These are phyloP conservation scores for Williopsis jadinii DNA, from an alignment of 1,139 yeast genomes.

Conservation along the genomic window DNA sequence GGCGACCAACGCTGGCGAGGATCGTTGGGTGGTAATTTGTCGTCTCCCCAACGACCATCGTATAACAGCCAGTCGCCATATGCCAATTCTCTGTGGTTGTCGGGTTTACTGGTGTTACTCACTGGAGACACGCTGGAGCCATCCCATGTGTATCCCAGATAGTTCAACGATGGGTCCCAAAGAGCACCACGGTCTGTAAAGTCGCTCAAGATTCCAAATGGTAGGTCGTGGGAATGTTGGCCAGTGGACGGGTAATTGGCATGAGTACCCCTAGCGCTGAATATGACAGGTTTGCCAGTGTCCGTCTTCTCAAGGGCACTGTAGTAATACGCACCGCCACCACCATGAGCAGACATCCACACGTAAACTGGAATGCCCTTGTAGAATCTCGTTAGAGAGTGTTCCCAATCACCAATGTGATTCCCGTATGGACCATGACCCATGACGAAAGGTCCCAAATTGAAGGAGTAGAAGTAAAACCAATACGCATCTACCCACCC, in stretches of 20 bases:
- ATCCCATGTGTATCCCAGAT: conserved; percentile 72
- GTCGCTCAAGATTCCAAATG: conserved; percentile 76
- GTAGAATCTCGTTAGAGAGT: conserved; percentile 76
- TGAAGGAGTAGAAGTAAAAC: conserved; percentile 94
- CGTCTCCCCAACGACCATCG: conserved; percentile 92
- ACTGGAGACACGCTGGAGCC: conserved; percentile 36
- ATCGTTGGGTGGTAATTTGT: conserved; percentile 56
- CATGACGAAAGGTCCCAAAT: conserved; percentile 95
- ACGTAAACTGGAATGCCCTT: conserved; percentile 78
- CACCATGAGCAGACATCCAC: conserved; percentile 99
- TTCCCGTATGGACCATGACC: conserved; percentile 96
- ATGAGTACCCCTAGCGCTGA: conserved; percentile 93
- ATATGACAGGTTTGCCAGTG: conserved; percentile 59
- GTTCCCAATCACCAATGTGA: conserved; percentile 99
- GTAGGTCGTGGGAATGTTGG: conserved; percentile 91
- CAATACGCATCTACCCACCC: conserved; percentile 89
- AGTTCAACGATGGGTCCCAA: conserved; percentile 88
- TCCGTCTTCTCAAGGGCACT: conserved; percentile 67
- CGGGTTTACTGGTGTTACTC: conserved; percentile 27
- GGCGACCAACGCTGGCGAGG: conserved; percentile 81
- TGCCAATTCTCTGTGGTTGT: conserved; percentile 46
- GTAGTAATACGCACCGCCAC: conserved; percentile 85
- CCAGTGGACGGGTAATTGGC: conserved; percentile 97
- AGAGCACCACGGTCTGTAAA: conserved; percentile 92
- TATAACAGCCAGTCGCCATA: conserved; percentile 77